Percentiles rank a stretch among this genome's conserved stretches.
phyloP scores from a whole-genome alignment of 2,329 filamentous ascomycete species.

The Bertia moriformis region DNA sequence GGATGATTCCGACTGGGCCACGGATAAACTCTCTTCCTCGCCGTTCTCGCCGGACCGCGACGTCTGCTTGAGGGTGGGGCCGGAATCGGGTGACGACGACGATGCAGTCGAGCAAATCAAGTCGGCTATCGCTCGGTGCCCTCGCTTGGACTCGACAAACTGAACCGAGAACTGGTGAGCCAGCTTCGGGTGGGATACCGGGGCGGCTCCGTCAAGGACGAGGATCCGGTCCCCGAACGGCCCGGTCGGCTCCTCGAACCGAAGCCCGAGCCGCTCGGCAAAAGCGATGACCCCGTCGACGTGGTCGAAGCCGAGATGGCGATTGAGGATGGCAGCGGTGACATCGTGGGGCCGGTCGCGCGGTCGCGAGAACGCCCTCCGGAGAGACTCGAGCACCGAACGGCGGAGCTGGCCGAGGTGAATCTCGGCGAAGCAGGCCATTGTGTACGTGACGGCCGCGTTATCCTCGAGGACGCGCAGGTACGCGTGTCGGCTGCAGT shows the following conservation, averaged over 20 bases:
- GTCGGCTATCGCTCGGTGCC: constrained; percentile 30
- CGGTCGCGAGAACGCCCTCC: constrained; percentile 37
- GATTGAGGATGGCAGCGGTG: constrained; percentile 38
- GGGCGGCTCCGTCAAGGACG: constrained; percentile 25
- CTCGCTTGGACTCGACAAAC: constrained; percentile 47
- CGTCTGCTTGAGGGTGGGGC: constrained; percentile 3
- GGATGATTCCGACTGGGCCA: constrained; percentile 9
- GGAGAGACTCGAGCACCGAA: constrained; percentile 37
- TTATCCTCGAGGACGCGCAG: constrained; percentile 46
- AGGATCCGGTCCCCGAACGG: constrained; percentile 19
- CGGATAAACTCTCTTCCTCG: constrained; percentile 11
- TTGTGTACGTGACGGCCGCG: constrained; percentile 45
- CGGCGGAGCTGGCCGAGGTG: constrained; percentile 48
- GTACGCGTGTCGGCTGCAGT: constrained; percentile 34
- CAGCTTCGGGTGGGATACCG: constrained; percentile 31
- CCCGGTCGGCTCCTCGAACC: constrained; percentile 23
- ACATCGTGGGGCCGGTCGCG: constrained; percentile 44
- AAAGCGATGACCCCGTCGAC: constrained; percentile 52
- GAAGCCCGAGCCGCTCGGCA: constrained; percentile 39
- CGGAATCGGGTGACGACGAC: constrained; percentile 25
- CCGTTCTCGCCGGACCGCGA: constrained; percentile 1
- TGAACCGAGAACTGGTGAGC: constrained; percentile 38
- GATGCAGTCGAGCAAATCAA: constrained; percentile 41
- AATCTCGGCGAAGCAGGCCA: constrained; percentile 57
- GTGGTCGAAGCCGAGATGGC: constrained; percentile 51